Evolutionary conservation across 2,329 filamentous ascomycete species (phyloP), one percentile per base, ranked within the genome.

Genomic region (Coniochaeta ligniaria): DNA sequence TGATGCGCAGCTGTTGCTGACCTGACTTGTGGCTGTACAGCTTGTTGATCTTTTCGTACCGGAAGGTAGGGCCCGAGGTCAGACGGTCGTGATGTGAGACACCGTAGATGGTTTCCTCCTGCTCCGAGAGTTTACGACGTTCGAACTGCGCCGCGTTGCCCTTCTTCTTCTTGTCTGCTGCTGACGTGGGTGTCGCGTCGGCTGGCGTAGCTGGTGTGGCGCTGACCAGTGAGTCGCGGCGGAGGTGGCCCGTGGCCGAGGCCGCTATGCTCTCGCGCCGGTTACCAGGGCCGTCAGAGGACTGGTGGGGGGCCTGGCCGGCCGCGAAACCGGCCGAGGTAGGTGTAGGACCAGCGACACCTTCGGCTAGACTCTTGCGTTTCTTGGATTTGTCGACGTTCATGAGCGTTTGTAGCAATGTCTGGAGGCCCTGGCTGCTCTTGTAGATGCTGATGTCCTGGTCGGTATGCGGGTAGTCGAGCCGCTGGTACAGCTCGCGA

Each of bases 321-420:
- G 71, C 73, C n/a, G 74, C 70, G 22, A 75, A 74, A 22, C 80
- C 67, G 8, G 68, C 70, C 24, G 73, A 71, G 26, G 74, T 74
- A 11, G 82, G 78, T 60, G 78, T 82, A 33, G 74, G 73, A 31
- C 78, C 81, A 28, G 89, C 88, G 9, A 80, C 76, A 12, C 20
- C 56, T 2, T 83, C 85, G 68, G 89, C 81, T 28, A 89, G 77
- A 5, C 87, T 87, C 72, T 88, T 92, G 61, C 91, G 88, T 75
- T 97, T 97, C 80, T 96, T 96, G 63, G 87, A 87, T 73, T 95
- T 93, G 74, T 97, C 94, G 59, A 87, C 87, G 60, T 84, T 85
- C 73, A 96, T 84, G 38, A 98, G 84, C 65, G 89, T 92, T 70
- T 94, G 88, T 62, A 96, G 84, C 20, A 98, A 83, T 59, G 87